phyloP scores from a whole-genome alignment of 73 alveolate species.

The Uronychia setigera region DNA sequence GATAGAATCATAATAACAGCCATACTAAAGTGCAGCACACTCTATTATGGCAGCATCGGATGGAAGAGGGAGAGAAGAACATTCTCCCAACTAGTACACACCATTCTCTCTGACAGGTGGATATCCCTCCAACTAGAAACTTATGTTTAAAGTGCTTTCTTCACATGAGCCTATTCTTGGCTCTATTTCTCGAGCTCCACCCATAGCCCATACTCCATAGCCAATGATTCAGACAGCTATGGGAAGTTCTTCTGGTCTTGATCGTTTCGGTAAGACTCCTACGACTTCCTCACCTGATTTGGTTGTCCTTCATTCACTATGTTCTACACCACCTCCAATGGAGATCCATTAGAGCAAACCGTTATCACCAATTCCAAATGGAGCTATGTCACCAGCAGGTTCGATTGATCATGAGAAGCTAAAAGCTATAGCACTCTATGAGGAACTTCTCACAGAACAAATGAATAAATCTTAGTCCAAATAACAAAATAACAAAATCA shows the following conservation, averaged over 20 bases:
- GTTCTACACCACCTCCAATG: too few relatives aligned
- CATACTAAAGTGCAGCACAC: not conserved
- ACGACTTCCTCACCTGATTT: too few relatives aligned
- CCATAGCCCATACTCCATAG: not conserved
- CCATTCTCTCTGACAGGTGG: not conserved
- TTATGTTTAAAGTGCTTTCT: not conserved
- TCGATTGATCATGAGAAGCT: not conserved
- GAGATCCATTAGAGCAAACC: too few relatives aligned
- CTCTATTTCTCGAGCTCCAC: not conserved
- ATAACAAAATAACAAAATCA: not conserved
- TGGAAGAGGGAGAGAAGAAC: not conserved
- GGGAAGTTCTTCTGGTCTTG: too few relatives aligned
- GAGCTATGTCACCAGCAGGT: not conserved
- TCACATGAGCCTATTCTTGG: not conserved
- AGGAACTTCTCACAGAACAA: too few relatives aligned
- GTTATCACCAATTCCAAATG: not conserved
- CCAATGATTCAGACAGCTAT: too few relatives aligned
- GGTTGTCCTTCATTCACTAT: too few relatives aligned
- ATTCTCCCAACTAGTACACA: not conserved
- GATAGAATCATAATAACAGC: too few relatives aligned
- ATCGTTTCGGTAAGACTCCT: too few relatives aligned
- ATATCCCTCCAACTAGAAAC: not conserved
- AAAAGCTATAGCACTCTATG: not conserved
- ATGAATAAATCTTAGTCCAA: too few relatives aligned
- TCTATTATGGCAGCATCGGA: not conserved